phyloP scores from a whole-genome alignment of 179 eudicot species.

The Camellia oleifera region DNA sequence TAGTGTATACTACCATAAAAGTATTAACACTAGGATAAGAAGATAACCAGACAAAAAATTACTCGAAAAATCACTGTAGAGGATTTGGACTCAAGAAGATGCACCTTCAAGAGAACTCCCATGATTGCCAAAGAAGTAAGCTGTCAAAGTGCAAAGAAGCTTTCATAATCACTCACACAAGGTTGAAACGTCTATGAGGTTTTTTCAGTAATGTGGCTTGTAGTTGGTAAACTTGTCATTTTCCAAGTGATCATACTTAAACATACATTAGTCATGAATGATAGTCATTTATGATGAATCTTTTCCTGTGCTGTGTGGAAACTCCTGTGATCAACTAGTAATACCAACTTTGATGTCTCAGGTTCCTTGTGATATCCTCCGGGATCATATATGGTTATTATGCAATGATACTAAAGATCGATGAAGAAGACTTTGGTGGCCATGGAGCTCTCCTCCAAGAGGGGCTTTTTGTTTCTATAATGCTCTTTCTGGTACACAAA shows the following conservation, averaged over 20 bases:
- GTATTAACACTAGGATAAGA: no score
- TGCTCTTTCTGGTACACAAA: conserved; percentile 75
- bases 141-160: no score
- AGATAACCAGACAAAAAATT: no score
- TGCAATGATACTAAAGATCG: conserved; percentile 71
- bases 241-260: not conserved
- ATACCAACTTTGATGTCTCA: conserved; percentile 25
- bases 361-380: conserved; percentile 72
- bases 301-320: not conserved
- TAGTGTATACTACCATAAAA: no score
- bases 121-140: no score
- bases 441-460: conserved; percentile 97
- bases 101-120: no score
- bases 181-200: no score
- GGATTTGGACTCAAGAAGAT: no score
- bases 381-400: conserved; percentile 87
- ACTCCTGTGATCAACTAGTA: not conserved
- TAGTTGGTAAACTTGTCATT: not conserved
- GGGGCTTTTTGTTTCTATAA: conserved; percentile 89
- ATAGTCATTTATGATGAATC: not conserved
- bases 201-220: not conserved
- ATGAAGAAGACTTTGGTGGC: conserved; percentile 95
- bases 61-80: no score
- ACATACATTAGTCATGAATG: no score
- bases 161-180: no score